Percentiles rank a stretch among this genome's conserved stretches.
phyloP scores from a whole-genome alignment of 495 filamentous ascomycete genomes.

The Pseudoneurospora amorphoporcata region DNA sequence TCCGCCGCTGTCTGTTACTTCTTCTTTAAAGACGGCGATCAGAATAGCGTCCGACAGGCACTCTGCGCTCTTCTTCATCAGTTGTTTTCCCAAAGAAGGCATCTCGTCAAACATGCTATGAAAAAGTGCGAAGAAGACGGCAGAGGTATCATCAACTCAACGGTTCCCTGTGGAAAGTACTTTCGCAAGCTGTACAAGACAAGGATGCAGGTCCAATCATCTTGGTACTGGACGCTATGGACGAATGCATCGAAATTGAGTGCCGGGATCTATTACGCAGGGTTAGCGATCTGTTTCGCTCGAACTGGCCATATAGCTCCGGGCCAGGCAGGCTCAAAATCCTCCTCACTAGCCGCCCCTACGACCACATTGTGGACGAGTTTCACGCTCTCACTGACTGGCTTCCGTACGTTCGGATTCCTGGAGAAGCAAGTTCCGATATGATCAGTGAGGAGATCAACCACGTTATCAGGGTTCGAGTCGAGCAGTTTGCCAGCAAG shows the following conservation, averaged over 20 bases:
- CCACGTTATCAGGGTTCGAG: neutral
- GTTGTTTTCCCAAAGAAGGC: slow-evolving; percentile 12
- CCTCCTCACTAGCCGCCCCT: slow-evolving; percentile 30
- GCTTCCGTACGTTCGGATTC: slow-evolving; percentile 19
- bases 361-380: neutral
- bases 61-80: slow-evolving; percentile 27
- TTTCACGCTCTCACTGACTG: slow-evolving; percentile 21
- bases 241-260: neutral
- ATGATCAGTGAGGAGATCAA: slow-evolving; percentile 5
- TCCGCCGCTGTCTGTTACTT: slow-evolving; percentile 20
- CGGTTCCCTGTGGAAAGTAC: slow-evolving; percentile 28
- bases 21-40: slow-evolving; percentile 25
- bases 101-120: slow-evolving; percentile 5
- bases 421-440: slow-evolving; percentile 26
- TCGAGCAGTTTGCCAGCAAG: neutral
- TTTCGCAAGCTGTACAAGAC: slow-evolving; percentile 23
- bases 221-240: slow-evolving; percentile 33
- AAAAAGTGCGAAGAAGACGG: neutral
- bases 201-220: slow-evolving; percentile 27
- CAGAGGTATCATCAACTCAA: neutral
- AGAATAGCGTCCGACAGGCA: slow-evolving; percentile 15
- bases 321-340: neutral
- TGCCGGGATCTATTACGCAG: neutral
- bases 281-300: neutral
- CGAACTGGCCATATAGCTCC: neutral